Base-by-base conservation (phyloP, 208 protist species). In the Naegleria gruberi region DNA sequence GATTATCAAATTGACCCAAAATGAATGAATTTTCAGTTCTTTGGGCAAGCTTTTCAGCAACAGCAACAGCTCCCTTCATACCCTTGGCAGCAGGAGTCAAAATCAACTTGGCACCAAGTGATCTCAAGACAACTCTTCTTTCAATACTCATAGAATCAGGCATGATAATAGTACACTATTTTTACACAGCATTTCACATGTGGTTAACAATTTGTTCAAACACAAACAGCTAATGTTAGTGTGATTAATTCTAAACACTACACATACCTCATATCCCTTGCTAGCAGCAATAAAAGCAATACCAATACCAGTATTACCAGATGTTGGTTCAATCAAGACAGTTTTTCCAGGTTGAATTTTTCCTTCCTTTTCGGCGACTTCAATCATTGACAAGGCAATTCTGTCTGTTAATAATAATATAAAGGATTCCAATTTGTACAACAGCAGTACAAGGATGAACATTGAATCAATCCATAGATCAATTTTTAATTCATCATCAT, bases 91-190 rank as follows among this genome's bases (percentile, higher is more conserved):
- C 95, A 10, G 96, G 96, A 40, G 96, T 97, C 43, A 97, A 93
- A 77, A 97, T 93, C n/a, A 97, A 90, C 89, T 96, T 94, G 7
- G 95, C 95, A 17, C 96, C 96, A 84, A 97, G 96, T 89, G 96
- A 94, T 87, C 93, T 92, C 87, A 97, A 93, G 51, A 97, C 91
- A 83, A 94, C 95, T 43, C 96, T 92, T 44, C 96, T 93, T 92
- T 97, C 95, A 4, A 95, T 93, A 73, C 94, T 96, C 96, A 97
- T 97, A 89, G 94, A 96, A 91, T 97, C 95, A 10, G 95, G 96
- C 96, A 97, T 97, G 26, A 93, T 95, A 84, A 97, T 95, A 90
- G 97, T 96, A 77, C 88, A 89, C 30, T 65, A 23, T 65, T 65
- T 10, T 55, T 5, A 55, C n/a, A n/a, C n/a, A n/a, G n/a, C n/a